These are phyloP conservation scores for Pseudogymnoascus sp. DNA, from an alignment of 2,329 filamentous ascomycete species.

Conservation along the genomic window DNA sequence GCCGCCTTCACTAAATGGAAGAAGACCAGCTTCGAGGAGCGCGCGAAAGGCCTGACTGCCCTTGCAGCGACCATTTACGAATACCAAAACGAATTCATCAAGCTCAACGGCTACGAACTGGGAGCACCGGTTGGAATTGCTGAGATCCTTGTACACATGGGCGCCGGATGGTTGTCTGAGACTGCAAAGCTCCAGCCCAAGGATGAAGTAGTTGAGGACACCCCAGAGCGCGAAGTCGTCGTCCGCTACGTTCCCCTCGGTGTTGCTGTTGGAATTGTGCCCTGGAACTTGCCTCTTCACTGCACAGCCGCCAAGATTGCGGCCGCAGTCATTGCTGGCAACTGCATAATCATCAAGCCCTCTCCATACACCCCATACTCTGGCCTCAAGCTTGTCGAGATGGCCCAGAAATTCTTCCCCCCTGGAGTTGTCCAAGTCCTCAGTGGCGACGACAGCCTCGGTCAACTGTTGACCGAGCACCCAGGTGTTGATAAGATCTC, in stretches of 20 bases:
- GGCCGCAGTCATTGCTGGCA: slow-evolving; percentile 49
- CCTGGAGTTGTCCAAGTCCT: slow-evolving; percentile 46
- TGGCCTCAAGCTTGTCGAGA: slow-evolving; percentile 42
- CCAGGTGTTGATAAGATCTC: slow-evolving; percentile 46
- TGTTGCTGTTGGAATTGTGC: slow-evolving; percentile 40
- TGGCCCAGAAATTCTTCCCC: slow-evolving; percentile 40
- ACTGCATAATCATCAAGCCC: slow-evolving; percentile 48
- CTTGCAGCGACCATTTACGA: slow-evolving; percentile 14
- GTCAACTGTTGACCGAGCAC: slow-evolving; percentile 44
- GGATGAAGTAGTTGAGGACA: slow-evolving; percentile 10
- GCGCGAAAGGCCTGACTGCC: slow-evolving; percentile 34
- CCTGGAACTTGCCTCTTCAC: slow-evolving; percentile 51
- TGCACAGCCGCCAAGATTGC: slow-evolving; percentile 46
- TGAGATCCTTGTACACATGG: slow-evolving; percentile 14
- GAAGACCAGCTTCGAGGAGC: slow-evolving; percentile 35
- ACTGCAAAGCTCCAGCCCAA: slow-evolving; percentile 1
- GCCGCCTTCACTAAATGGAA: slow-evolving; percentile 40
- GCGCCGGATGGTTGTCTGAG: background rate
- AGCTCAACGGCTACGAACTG: slow-evolving; percentile 40
- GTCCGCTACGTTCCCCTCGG: slow-evolving; percentile 35
- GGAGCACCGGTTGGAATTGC: slow-evolving; percentile 40
- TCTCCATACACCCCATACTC: slow-evolving; percentile 41
- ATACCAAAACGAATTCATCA: slow-evolving; percentile 35
- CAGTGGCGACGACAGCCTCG: slow-evolving; percentile 45
- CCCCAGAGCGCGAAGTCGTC: slow-evolving; percentile 12